Evolutionary conservation across 441 rosid genomes (phyloP).

Genomic region (Syzygium malaccense): DNA sequence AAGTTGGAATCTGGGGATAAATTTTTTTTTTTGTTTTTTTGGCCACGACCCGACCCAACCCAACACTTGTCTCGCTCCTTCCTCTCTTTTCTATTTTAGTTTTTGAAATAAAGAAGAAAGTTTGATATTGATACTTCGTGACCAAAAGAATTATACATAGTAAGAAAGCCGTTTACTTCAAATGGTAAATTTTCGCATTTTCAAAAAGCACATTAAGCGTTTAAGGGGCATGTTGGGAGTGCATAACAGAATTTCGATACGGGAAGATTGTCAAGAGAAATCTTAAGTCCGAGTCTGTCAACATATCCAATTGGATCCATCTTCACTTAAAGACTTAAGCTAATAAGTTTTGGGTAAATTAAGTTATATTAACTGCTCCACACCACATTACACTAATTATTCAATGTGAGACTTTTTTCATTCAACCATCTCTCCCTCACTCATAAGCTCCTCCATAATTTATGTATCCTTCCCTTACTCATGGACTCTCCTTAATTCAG

Average conservation of each 20-base stretch:
- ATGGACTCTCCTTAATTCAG: neutral
- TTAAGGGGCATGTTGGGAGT: too few species aligned
- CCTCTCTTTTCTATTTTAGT: neutral
- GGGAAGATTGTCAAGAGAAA: neutral
- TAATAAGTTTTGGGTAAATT: too few species aligned
- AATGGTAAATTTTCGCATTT: too few species aligned
- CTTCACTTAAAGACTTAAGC: neutral
- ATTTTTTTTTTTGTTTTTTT: neutral
- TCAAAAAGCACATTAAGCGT: too few species aligned
- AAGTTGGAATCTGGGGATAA: neutral
- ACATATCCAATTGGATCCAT: neutral
- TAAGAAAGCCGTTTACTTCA: too few species aligned
- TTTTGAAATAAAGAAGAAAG: neutral
- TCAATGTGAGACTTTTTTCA: neutral
- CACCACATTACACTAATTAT: neutral
- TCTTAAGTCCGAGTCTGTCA: rapidly evolving
- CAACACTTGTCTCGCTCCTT: neutral
- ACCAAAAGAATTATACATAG: neutral
- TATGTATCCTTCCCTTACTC: neutral
- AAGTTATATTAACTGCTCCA: too few species aligned
- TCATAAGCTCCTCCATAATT: neutral
- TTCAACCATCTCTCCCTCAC: neutral
- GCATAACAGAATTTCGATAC: too few species aligned
- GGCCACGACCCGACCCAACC: neutral
- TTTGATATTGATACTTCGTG: neutral